Base-by-base conservation (phyloP, 2,329 filamentous ascomycete species). In the Colletotrichum sp. region DNA sequence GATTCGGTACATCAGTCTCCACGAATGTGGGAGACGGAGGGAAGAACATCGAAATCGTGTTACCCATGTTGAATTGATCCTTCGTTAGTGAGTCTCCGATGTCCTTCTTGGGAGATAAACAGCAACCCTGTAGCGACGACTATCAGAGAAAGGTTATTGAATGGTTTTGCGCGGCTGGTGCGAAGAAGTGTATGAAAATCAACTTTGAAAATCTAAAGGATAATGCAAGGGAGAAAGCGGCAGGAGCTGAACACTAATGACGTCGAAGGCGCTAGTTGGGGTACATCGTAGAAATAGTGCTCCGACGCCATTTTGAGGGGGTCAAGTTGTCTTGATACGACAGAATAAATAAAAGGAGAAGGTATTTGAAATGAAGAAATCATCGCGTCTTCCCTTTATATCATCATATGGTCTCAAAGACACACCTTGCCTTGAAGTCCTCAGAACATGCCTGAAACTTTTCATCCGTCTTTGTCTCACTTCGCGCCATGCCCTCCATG, bases 21-120 rank as follows among this genome's bases (percentile, higher is more conserved):
- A 36, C 26, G 13, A 68, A 68, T 1, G 15, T 34, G 15, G 65
- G 65, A 13, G 39, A n/a, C 12, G 65, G 65, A 18, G 65, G 65
- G 44, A 57, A 68, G 1, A 68, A 34, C 13, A 30, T 68, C 12
- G 65, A 69, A 28, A 59, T 15, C 15, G 66, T 6, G 32, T 39
- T 69, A 6, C 66, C 66, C 66, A 69, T 69, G 24, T 7, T 52
- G 34, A 15, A 13, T 1, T 52, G n/a, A 15, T 52, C 15, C 55
- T 59, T 28, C 3, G 2, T 57, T 3, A 9, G 21, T 5, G 6
- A 26, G 21, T 28, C 1, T 2, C 15, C 0, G 13, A 57, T 0
- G 52, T 57, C 24, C 5, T 26, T 26, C 15, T 57, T 1, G 55
- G 26, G 4, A 59, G 15, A 28, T 16, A 26, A 3, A 8, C 6